Evolutionary conservation across 2,329 filamentous ascomycete species (phyloP).

Genomic region (Cladophialophora immunda): DNA sequence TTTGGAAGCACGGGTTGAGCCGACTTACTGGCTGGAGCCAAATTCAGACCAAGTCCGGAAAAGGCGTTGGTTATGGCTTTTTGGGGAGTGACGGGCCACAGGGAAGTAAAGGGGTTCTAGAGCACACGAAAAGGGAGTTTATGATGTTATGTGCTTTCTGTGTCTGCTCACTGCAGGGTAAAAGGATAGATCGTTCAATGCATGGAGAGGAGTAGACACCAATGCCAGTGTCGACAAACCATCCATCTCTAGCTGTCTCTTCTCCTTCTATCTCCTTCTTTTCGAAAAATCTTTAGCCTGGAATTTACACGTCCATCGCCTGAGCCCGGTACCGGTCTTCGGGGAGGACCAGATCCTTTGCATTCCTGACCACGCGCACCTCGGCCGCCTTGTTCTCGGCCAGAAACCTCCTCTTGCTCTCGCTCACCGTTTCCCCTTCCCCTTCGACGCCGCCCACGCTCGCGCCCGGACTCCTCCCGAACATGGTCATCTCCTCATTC

Average conservation of each 20-base stretch:
- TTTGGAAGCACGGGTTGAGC: conserved; percentile 82
- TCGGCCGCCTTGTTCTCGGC: conserved; percentile 85
- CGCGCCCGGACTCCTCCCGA: conserved; percentile 33
- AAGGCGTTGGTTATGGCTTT: neutral
- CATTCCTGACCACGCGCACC: conserved; percentile 80
- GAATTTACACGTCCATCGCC: conserved; percentile 43
- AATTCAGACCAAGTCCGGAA: too few relatives aligned
- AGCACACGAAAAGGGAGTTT: neutral
- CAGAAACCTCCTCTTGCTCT: conserved; percentile 69
- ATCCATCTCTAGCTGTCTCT: neutral
- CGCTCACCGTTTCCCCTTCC: conserved; percentile 26
- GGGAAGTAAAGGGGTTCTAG: neutral
- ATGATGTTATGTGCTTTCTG: neutral
- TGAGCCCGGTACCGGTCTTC: conserved; percentile 68
- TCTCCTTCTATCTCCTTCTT: neutral
- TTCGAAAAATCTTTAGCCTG: neutral
- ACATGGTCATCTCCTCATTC: conserved; percentile 66
- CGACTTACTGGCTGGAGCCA: too few relatives aligned
- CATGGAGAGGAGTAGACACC: neutral
- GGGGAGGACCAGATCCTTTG: conserved; percentile 73
- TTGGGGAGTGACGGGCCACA: neutral
- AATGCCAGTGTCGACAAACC: neutral
- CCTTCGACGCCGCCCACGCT: conserved; percentile 39
- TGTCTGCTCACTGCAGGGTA: neutral
- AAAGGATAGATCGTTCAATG: neutral